A percentile compares a stretch with the other conserved stretches of the same genome.
phyloP scores from a whole-genome alignment of 2,329 filamentous ascomycete species.

The Dothidotthia symphoricarpi region DNA sequence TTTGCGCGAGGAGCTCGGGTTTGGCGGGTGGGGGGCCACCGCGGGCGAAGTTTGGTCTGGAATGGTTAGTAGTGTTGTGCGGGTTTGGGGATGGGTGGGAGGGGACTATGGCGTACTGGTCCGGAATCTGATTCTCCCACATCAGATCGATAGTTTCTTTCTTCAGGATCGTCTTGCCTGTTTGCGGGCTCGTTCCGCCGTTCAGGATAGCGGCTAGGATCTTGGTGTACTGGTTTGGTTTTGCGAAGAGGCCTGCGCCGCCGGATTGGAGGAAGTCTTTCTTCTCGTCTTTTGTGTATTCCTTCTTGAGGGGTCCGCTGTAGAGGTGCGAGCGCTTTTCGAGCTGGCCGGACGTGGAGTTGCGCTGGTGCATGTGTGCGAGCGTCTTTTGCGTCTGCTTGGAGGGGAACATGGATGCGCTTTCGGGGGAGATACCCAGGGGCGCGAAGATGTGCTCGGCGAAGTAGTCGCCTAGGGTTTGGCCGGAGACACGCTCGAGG shows the following conservation, averaged over 20 bases:
- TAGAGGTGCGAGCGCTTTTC: slow-evolving; percentile 52
- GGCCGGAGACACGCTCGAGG: slow-evolving; percentile 47
- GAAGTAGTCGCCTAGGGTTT: slow-evolving; percentile 48
- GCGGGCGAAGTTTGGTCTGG: slow-evolving; percentile 52
- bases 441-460: slow-evolving; percentile 49
- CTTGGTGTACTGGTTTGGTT: slow-evolving; percentile 59
- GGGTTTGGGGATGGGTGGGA: background rate
- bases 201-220: slow-evolving; percentile 64
- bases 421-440: slow-evolving; percentile 43
- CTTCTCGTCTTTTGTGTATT: slow-evolving; percentile 42
- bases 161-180: slow-evolving; percentile 55
- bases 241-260: slow-evolving; percentile 61
- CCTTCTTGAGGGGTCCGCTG: slow-evolving; percentile 48
- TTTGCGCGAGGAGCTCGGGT: slow-evolving; percentile 49
- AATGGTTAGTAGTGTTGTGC: background rate
- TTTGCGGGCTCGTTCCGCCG: slow-evolving; percentile 59
- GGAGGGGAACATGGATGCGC: slow-evolving; percentile 59
- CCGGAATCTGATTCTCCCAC: slow-evolving; percentile 63
- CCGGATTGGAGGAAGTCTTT: slow-evolving; percentile 57
- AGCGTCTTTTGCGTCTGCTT: slow-evolving; percentile 55
- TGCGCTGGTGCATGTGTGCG: slow-evolving; percentile 57
- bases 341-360: slow-evolving; percentile 40
- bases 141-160: slow-evolving; percentile 61
- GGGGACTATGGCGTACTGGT: slow-evolving; percentile 23
- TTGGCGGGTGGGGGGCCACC: slow-evolving; percentile 48